phyloP scores from a whole-genome alignment of 441 rosid genomes.

The Capsella rubella region DNA sequence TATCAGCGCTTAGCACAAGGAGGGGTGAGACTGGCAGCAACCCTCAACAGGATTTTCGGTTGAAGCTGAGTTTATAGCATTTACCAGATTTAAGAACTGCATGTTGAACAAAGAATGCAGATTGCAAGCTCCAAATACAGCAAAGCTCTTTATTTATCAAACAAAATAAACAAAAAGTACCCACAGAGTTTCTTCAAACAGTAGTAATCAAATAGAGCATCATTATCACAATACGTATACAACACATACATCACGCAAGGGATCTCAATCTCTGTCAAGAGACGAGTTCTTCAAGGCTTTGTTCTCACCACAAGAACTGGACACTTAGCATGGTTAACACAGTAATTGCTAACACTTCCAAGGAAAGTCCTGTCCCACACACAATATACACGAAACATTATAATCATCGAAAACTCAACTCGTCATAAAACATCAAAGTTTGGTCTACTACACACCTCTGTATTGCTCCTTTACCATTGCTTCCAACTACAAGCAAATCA shows the following conservation, averaged over 20 bases:
- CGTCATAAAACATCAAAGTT: background rate
- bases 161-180: constrained; percentile 8
- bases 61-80: constrained; percentile 19
- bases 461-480: constrained; percentile 66
- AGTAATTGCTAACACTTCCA: constrained; percentile 59
- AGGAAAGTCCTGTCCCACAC: constrained; percentile 58
- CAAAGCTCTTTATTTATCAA: constrained; percentile 21
- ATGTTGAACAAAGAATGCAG: constrained; percentile 5
- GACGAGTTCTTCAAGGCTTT: constrained; percentile 36
- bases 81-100: background rate
- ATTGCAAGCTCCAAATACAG: background rate
- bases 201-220: constrained; percentile 4
- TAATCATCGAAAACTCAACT: constrained; percentile 8
- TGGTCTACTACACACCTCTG: constrained; percentile 56
- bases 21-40: constrained; percentile 86
- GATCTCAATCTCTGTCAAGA: background rate
- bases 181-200: constrained; percentile 24
- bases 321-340: constrained; percentile 57
- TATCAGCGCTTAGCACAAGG: constrained; percentile 77
- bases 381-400: background rate
- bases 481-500: constrained; percentile 67
- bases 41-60: constrained; percentile 71
- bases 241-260: constrained; percentile 26
- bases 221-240: constrained; percentile 27
- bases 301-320: constrained; percentile 62